Evolutionary conservation across 331 rosid genomes (phyloP), one percentile per base, ranked within the genome.

Genomic region (Telfairia occidentalis): DNA sequence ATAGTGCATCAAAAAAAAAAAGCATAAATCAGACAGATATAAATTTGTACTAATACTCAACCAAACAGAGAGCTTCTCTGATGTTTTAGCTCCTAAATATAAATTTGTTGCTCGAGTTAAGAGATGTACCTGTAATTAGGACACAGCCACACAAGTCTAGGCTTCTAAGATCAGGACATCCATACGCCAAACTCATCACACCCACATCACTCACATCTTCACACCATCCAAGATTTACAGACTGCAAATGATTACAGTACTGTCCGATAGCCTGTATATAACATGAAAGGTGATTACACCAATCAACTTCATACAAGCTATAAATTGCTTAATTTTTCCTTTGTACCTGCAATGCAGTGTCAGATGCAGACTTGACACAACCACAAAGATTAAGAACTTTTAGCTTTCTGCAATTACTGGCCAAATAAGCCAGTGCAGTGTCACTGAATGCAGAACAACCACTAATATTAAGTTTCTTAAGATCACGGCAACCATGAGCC

Each of bases 151-250:
- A 95, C 88, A 95, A 79, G 82, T 95, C 91, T 19, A 92, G 82
- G 42, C 58, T 83, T 82, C 94, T 81, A 35, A 95, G 96, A 83
- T 95, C 96, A 80, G 97, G 97, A 79, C 99, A 95, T 18, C 99
- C 97, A 30, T 81, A 15, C 3, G 97, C 97, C 77, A 95, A 82
- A 67, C 91, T 85, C 89, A 82, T 87, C 40, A 95, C 99, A 78
- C 99, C 99, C 69, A 74, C 88, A 64, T 95, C 99, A 40, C 92
- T 81, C 59, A 86, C 91, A 69, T 87, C 75, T 2, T 92, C 97
- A 24, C 99, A 95, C 99, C 99, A 95, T 57, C 99, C 99, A n/a
- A 95, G 93, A 84, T 90, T 95, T 75, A 95, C 78, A 71, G 77
- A 80, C 73, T 92, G 97, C 82, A 95, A 65, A 83, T 87, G 86